Evolutionary conservation across 129 eudicot species (phyloP).

Genomic region (Pulicaria dysenterica): DNA sequence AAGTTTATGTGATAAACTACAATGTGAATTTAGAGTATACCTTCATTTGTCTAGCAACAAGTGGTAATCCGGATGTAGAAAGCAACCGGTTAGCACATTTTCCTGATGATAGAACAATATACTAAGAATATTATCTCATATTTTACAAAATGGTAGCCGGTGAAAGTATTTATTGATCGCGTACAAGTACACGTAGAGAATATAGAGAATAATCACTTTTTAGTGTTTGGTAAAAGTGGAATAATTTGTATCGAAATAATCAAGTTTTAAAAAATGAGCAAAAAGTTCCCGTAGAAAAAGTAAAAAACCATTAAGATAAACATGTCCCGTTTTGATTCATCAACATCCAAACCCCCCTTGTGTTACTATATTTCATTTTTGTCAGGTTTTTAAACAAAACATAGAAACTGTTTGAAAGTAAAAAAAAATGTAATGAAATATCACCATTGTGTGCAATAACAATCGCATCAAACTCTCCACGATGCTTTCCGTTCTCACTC

Average conservation of each 20-base stretch:
- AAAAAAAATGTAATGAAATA: constrained; percentile 7
- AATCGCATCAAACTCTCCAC: constrained; percentile 84
- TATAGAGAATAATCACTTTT: background rate
- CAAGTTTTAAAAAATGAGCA: background rate
- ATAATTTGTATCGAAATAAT: background rate
- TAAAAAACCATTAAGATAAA: background rate
- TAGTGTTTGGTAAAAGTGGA: background rate
- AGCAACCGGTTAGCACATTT: constrained; percentile 96
- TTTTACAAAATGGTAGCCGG: background rate
- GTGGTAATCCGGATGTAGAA: constrained; percentile 93
- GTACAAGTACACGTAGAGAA: background rate
- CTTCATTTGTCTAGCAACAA: constrained; percentile 96
- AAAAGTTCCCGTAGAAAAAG: background rate
- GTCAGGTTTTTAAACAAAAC: background rate
- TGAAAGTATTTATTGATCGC: background rate
- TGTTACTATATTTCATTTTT: background rate
- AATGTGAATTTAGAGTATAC: constrained; percentile 32
- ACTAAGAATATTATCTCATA: background rate
- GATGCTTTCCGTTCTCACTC: constrained; percentile 88
- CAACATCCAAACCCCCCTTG: background rate
- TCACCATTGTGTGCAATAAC: constrained; percentile 94
- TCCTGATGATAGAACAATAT: constrained; percentile 49
- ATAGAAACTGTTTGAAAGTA: constrained; percentile 6
- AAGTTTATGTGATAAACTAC: background rate
- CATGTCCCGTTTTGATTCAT: no score